Percentiles rank a stretch among this genome's conserved stretches.
phyloP scores from a whole-genome alignment of 495 filamentous ascomycete species.

The Xylaria grammica region DNA sequence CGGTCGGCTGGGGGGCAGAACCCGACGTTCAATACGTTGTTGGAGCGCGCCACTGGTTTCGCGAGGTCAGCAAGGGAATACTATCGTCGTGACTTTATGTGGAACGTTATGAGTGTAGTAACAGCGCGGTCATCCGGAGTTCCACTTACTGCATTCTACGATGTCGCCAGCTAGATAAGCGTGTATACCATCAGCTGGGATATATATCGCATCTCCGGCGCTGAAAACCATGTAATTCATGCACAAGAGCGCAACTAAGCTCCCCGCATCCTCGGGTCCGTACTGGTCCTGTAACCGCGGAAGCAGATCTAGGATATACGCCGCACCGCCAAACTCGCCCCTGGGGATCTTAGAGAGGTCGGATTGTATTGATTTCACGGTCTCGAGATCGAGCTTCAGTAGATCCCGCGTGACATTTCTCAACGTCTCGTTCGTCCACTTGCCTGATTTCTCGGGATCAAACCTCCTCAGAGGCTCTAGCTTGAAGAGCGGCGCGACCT shows the following conservation, averaged over 20 bases:
- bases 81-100: no score
- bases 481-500: conserved; percentile 65
- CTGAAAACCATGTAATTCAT: conserved; percentile 77
- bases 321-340: conserved; percentile 56
- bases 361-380: conserved; percentile 55
- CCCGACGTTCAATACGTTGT: conserved; percentile 78
- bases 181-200: conserved; percentile 80
- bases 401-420: conserved; percentile 62
- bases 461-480: conserved; percentile 56
- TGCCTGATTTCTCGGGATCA: conserved; percentile 46
- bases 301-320: conserved; percentile 66
- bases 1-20: conserved; percentile 72
- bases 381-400: conserved; percentile 57
- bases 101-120: no score
- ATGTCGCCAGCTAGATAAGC: conserved; percentile 81
- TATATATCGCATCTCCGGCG: conserved; percentile 71
- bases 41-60: conserved; percentile 66
- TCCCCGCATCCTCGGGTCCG: conserved; percentile 61
- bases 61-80: not conserved
- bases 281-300: conserved; percentile 71
- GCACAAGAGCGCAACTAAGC: conserved; percentile 66
- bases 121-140: not conserved
- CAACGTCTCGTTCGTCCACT: conserved; percentile 66
- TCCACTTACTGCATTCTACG: conserved; percentile 67
- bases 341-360: conserved; percentile 54